Base-by-base conservation (phyloP, 169 alveolate species). In the Plasmodium knowlesi region DNA sequence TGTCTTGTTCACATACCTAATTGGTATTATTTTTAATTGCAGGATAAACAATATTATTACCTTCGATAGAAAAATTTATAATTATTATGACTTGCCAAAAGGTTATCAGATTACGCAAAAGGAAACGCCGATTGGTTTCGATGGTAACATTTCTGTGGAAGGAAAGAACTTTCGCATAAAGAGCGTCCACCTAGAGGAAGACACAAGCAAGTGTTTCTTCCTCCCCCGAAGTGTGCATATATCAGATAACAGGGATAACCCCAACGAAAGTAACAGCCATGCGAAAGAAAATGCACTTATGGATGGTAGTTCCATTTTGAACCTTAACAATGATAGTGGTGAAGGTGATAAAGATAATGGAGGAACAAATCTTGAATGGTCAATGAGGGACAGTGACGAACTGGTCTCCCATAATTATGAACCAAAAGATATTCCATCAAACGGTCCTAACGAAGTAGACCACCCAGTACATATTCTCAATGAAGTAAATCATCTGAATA, bases 51-150 rank as follows among this genome's bases (percentile, higher is more conserved):
- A 54, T 25, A 16, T 53, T 72, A 73, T 95, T 3, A 67, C 95
- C 6, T 96, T 96, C 54, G 97, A 95, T 14, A 83, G 98, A 82
- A 96, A 96, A 92, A 94, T 95, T 53, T 96, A 96, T 82, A 94
- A 95, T 46, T 96, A 96, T 94, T 90, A 92, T 84, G 98, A 96
- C 61, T 83, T 96, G n/a, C 98, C 98, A 0, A 96, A 96, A 94
- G 96, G 97, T 4, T 96, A 95, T 83, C 98, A 96, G 71, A 73
- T 96, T 61, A 95, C 98, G 28, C 97, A 95, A 80, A 85, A 86
- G 70, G 80, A 79, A 53, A 94, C 92, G 79, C 98, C 98, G 2
- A 78, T 96, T 12, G 97, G 97, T 16, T 73, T 81, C n/a, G 85
- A 96, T 67, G 98, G 98, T 12, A 81, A 81, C 73, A 71, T 96